Conservation (phyloP, 2,329 filamentous ascomycete genomes). For the Didymella pomorum region DNA sequence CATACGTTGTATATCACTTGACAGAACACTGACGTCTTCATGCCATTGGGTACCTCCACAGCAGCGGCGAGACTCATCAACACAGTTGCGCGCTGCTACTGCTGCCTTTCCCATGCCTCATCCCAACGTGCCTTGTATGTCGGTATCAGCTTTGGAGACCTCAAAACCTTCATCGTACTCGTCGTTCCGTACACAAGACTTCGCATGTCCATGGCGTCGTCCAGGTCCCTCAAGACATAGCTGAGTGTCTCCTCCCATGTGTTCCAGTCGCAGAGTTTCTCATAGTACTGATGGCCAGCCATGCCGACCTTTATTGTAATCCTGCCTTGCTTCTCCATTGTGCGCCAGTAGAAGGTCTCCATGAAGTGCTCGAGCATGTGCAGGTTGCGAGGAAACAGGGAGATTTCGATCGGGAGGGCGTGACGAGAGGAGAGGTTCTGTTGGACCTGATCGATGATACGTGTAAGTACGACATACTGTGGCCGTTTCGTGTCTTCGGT, state of each 20-base stretch:
- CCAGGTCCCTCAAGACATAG: constrained; percentile 15
- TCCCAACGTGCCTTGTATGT: constrained; percentile 6
- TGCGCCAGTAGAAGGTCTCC: constrained; percentile 20
- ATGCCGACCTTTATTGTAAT: constrained; percentile 15
- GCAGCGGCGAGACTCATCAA: background rate
- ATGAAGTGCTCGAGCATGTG: constrained; percentile 23
- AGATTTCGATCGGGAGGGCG: constrained; percentile 15
- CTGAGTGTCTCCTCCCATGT: constrained; percentile 20
- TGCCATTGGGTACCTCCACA: background rate
- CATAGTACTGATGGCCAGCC: constrained; percentile 10
- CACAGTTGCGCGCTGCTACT: background rate
- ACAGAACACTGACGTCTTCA: background rate
- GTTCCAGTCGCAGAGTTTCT: constrained; percentile 1
- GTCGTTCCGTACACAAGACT: constrained; percentile 14
- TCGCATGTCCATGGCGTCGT: constrained; percentile 22
- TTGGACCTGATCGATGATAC: constrained; percentile 18
- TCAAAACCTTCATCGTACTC: constrained; percentile 9
- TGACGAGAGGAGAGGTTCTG: constrained; percentile 13
- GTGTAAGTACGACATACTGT: constrained; percentile 4
- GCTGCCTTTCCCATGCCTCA: constrained; percentile 5
- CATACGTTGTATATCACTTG: background rate
- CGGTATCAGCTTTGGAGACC: constrained; percentile 4
- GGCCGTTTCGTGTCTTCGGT: constrained; percentile 1
- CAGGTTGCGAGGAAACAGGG: constrained; percentile 12
- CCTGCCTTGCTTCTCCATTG: constrained; percentile 11